Conservation (phyloP, 495 filamentous ascomycete species). For the Hypoxylon trugodes region DNA sequence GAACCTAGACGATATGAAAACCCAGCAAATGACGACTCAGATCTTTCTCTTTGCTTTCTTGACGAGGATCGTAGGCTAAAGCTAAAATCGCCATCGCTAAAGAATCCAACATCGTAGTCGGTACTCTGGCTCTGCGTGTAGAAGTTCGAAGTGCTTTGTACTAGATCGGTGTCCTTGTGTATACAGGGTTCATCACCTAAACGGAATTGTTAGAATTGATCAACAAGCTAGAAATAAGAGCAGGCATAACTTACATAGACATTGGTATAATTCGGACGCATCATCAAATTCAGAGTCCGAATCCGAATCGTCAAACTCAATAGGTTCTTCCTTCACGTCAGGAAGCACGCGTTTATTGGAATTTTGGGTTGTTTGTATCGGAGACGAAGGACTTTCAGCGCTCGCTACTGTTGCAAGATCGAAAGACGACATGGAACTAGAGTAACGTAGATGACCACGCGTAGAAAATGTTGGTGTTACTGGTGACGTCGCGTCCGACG, state of each 20-base stretch:
- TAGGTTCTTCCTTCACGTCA: slow-evolving; percentile 63
- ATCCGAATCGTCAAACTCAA: slow-evolving; percentile 64
- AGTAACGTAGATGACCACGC: slow-evolving; percentile 63
- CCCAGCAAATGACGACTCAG: slow-evolving; percentile 68
- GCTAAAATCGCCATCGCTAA: slow-evolving; percentile 67
- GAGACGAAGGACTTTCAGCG: slow-evolving; percentile 56
- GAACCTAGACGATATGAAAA: slow-evolving; percentile 74
- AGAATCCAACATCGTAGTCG: slow-evolving; percentile 69
- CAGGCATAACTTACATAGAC: slow-evolving; percentile 57
- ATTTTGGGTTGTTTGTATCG: slow-evolving; percentile 49
- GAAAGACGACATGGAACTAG: slow-evolving; percentile 61
- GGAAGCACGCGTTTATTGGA: slow-evolving; percentile 60
- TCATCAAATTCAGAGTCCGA: slow-evolving; percentile 53
- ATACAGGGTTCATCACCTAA: slow-evolving; percentile 57
- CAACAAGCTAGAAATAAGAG: background rate
- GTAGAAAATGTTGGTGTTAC: slow-evolving; percentile 68
- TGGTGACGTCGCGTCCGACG: slow-evolving; percentile 67
- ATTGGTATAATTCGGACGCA: slow-evolving; percentile 55
- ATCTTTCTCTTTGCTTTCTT: slow-evolving; percentile 67
- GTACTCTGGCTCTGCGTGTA: slow-evolving; percentile 43
- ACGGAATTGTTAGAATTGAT: slow-evolving; percentile 9
- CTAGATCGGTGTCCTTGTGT: slow-evolving; percentile 48
- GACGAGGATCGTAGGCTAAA: slow-evolving; percentile 53
- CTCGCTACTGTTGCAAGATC: slow-evolving; percentile 49
- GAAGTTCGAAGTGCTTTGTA: slow-evolving; percentile 50